Conservation (phyloP, 805 yeast species). For the Candida montana region DNA sequence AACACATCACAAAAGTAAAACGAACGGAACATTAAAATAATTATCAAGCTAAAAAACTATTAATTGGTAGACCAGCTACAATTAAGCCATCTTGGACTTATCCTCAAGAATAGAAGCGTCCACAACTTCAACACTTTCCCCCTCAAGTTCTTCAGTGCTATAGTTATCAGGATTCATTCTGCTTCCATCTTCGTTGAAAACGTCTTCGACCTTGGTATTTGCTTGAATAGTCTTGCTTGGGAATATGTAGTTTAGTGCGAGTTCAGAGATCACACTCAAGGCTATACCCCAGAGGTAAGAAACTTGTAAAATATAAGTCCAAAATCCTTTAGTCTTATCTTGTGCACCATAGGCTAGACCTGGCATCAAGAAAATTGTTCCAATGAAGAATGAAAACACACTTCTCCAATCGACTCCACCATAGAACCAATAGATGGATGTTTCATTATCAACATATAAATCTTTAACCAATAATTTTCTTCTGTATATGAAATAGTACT, state of each 20-base stretch:
- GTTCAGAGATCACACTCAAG: conserved; percentile 4
- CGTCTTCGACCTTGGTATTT: conserved; percentile 16
- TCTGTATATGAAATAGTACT: conserved; percentile 16
- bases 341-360: conserved; percentile 18
- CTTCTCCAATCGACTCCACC: conserved; percentile 26
- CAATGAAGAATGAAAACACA: conserved; percentile 17
- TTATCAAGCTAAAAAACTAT: background rate
- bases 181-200: conserved; percentile 16
- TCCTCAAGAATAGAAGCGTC: background rate
- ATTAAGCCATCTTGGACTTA: background rate
- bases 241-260: conserved; percentile 12
- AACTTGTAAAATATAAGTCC: conserved; percentile 17
- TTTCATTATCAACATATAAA: conserved; percentile 9
- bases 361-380: conserved; percentile 22
- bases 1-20: background rate
- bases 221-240: conserved; percentile 12
- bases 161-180: background rate
- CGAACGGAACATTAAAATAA: background rate
- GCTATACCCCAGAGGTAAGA: conserved; percentile 19
- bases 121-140: background rate
- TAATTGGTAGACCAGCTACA: background rate
- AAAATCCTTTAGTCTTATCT: conserved; percentile 10
- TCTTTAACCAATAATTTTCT: conserved; percentile 18
- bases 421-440: conserved; percentile 19
- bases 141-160: background rate